Conservation (phyloP, 495 filamentous ascomycete genomes). For the Penicillium alfredii region DNA sequence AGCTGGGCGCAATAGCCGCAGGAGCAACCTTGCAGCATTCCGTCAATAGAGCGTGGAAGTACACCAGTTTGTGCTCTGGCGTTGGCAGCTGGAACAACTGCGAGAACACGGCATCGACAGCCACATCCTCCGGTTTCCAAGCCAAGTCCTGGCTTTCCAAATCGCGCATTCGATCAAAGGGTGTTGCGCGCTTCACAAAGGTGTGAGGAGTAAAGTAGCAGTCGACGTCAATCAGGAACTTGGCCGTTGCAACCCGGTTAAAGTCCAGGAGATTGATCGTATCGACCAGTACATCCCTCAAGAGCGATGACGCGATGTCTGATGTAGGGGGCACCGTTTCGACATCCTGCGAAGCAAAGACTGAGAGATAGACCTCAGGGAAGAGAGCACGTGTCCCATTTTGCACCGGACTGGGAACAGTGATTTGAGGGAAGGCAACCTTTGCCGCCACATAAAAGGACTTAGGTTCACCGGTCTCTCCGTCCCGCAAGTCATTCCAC, state of each 20-base stretch:
- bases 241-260: constrained; percentile 81
- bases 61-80: constrained; percentile 90
- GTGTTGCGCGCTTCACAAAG: constrained; percentile 87
- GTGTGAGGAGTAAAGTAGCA: constrained; percentile 84
- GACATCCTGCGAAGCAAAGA: constrained; percentile 81
- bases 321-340: constrained; percentile 80
- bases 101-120: constrained; percentile 93
- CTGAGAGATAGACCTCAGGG: constrained; percentile 89
- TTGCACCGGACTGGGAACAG: constrained; percentile 65
- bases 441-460: constrained; percentile 53
- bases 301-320: constrained; percentile 69
- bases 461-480: constrained; percentile 33
- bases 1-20: constrained; percentile 88
- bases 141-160: constrained; percentile 57
- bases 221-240: constrained; percentile 87
- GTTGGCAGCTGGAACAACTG: constrained; percentile 83
- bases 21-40: constrained; percentile 94
- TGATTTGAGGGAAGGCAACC: constrained; percentile 68
- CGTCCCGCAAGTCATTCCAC: constrained; percentile 57
- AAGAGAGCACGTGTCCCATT: constrained; percentile 71
- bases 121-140: constrained; percentile 98
- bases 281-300: constrained; percentile 82
- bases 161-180: constrained; percentile 82
- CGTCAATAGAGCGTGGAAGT: constrained; percentile 91
- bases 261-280: constrained; percentile 92